Base-by-base conservation (phyloP, 352 stramenopile species). In the Phytophthora quininea region DNA sequence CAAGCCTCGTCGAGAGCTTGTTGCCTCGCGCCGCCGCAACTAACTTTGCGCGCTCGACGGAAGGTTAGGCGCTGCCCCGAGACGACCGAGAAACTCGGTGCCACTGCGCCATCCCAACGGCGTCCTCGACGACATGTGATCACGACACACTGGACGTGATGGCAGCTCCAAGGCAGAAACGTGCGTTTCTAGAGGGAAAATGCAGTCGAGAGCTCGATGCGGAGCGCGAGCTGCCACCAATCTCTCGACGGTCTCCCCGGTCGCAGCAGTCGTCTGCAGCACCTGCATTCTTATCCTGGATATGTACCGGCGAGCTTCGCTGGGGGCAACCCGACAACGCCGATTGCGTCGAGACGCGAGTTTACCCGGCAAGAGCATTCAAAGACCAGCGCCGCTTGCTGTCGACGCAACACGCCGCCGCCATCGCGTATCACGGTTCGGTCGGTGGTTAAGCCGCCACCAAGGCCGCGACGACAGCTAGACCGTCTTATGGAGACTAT, bases 301-400 rank as follows among this genome's bases (percentile, higher is more conserved):
- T 24, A 24, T 24, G 19, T 24, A 24, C 19, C 19, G 19, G 19
- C 19, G 19, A 24, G 19, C 19, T 24, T 24, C 19, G 19, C 19
- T 24, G 19, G 19, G 19, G 19, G 19, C 19, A 24, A 24, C 19
- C 19, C 19, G 19, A 24, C 9, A 15, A 14, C 38, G 37, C 47
- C 30, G 55, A 71, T 71, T 71, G 52, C 64, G 64, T 62, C 29
- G 43, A 33, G 35, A 8, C 29, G 15, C 33, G 12, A 40, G 57
- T 48, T 62, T 67, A 61, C 32, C 49, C n/a, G 37, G 35, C 35
- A 27, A 24, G 40, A 38, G 62, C 54, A 71, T 71, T 52, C 58
- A 64, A 14, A 54, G 24, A 19, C 27, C 10, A 29, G 2, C 24
- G n/a, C 19, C 32, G 46, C 29, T 52, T 24, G 56, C 33, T 27